Evolutionary conservation across 1,139 yeast species (phyloP).

Genomic region (Ogataea hybrid): DNA sequence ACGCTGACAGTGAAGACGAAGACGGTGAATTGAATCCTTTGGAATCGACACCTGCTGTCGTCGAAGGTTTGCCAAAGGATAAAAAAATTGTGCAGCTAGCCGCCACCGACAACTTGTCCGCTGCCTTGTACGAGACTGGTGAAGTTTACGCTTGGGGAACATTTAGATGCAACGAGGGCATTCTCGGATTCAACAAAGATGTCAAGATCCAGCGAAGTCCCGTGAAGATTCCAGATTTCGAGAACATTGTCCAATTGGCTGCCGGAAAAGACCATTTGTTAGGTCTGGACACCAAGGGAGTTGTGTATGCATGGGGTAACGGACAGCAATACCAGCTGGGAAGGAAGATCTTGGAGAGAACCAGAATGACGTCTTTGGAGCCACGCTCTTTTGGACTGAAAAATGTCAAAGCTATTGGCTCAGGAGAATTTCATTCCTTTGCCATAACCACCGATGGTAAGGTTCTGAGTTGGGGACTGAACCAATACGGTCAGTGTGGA

Average conservation of each 20-base stretch:
- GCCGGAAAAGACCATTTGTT: constrained; percentile 91
- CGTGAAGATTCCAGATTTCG: constrained; percentile 55
- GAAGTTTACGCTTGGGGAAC: constrained; percentile 98
- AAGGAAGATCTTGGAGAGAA: constrained; percentile 75
- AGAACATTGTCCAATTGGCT: constrained; percentile 79
- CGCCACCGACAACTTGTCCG: constrained; percentile 93
- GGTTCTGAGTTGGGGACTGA: constrained; percentile 90
- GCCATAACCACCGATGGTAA: constrained; percentile 75
- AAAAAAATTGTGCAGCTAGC: constrained; percentile 69
- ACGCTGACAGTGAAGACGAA: constrained; percentile 57
- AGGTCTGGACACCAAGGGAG: constrained; percentile 80
- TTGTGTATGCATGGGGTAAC: constrained; percentile 96
- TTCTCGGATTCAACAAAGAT: constrained; percentile 74
- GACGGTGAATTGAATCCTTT: constrained; percentile 83
- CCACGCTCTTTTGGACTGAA: constrained; percentile 79
- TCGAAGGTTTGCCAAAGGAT: constrained; percentile 62
- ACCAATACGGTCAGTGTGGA: constrained; percentile 97
- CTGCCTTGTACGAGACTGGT: constrained; percentile 75
- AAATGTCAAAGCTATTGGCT: constrained; percentile 74
- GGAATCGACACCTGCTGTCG: constrained; percentile 84
- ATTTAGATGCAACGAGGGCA: constrained; percentile 89
- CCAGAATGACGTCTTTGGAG: constrained; percentile 64
- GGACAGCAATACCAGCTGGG: constrained; percentile 94
- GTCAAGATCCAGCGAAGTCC: constrained; percentile 69
- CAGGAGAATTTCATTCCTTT: constrained; percentile 96